These are phyloP conservation scores for Daldinia concentrica DNA, from an alignment of 495 filamentous ascomycete genomes.

Conservation along the genomic window DNA sequence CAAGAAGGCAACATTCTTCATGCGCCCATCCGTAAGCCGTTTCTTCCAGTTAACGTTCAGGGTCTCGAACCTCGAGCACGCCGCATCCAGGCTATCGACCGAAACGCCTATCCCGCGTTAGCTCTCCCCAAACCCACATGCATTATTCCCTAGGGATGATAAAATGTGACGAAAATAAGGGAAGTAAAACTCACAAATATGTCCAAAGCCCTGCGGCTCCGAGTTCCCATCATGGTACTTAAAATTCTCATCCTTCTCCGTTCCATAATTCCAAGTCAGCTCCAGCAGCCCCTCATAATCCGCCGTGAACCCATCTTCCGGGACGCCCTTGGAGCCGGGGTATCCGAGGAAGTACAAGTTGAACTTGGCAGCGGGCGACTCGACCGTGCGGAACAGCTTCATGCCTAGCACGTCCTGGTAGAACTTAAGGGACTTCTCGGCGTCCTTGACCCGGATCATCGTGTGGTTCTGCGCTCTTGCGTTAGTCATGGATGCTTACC, in stretches of 20 bases:
- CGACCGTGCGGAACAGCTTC: slow-evolving; percentile 75
- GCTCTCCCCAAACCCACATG: neutral
- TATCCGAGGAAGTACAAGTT: slow-evolving; percentile 96
- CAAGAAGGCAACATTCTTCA: slow-evolving; percentile 95
- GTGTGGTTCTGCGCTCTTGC: slow-evolving; percentile 75
- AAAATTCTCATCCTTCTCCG: slow-evolving; percentile 84
- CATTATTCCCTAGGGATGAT: neutral
- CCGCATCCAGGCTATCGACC: slow-evolving; percentile 88
- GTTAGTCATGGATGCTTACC: slow-evolving; percentile 40
- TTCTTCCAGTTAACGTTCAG: slow-evolving; percentile 92
- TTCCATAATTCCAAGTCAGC: slow-evolving; percentile 97
- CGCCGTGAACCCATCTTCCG: slow-evolving; percentile 63
- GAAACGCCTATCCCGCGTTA: slow-evolving; percentile 67
- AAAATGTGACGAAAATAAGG: neutral
- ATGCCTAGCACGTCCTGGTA: slow-evolving; percentile 93
- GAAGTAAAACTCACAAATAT: slow-evolving; percentile 72
- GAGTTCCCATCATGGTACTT: slow-evolving; percentile 93
- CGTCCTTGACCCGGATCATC: slow-evolving; percentile 95
- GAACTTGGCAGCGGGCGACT: slow-evolving; percentile 76
- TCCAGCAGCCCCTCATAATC: slow-evolving; percentile 85
- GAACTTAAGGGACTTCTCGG: slow-evolving; percentile 83
- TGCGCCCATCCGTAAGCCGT: slow-evolving; percentile 86
- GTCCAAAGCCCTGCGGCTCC: slow-evolving; percentile 92
- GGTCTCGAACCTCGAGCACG: slow-evolving; percentile 84
- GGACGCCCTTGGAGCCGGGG: slow-evolving; percentile 57